Conservation (phyloP, 495 filamentous ascomycete species). For the Penicillium samsonianum region DNA sequence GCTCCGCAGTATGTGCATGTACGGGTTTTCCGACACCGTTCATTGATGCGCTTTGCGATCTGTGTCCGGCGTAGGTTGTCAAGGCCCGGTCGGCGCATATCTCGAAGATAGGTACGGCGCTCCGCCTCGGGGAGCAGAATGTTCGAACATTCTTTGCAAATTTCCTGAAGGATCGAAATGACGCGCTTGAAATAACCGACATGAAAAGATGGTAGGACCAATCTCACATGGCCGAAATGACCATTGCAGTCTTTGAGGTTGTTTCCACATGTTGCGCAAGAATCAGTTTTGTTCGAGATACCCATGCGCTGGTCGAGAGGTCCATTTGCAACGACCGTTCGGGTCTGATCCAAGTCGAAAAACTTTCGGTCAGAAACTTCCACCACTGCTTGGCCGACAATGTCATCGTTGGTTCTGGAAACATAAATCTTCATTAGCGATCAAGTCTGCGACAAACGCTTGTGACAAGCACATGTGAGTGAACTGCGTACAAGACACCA, state of each 20-base stretch:
- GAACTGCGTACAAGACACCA: slow-evolving; percentile 71
- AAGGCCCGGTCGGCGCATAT: slow-evolving; percentile 76
- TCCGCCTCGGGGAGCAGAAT: slow-evolving; percentile 79
- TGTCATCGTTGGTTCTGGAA: slow-evolving; percentile 79
- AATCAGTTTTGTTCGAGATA: slow-evolving; percentile 73
- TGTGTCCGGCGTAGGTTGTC: slow-evolving; percentile 79
- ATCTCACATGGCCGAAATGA: slow-evolving; percentile 89
- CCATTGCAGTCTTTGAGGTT: slow-evolving; percentile 80
- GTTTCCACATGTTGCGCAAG: slow-evolving; percentile 80
- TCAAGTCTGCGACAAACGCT: slow-evolving; percentile 14
- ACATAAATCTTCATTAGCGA: slow-evolving; percentile 28
- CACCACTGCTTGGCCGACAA: slow-evolving; percentile 88
- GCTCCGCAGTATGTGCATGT: slow-evolving; percentile 72
- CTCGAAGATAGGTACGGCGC: slow-evolving; percentile 67
- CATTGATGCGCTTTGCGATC: slow-evolving; percentile 83
- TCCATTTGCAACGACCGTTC: slow-evolving; percentile 73
- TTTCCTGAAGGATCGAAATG: slow-evolving; percentile 82
- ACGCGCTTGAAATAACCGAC: slow-evolving; percentile 93
- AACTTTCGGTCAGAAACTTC: slow-evolving; percentile 89
- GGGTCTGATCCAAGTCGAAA: slow-evolving; percentile 77
- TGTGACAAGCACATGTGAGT: slow-evolving; percentile 12
- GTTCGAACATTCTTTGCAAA: slow-evolving; percentile 76
- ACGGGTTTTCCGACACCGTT: slow-evolving; percentile 82
- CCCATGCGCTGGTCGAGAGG: slow-evolving; percentile 86
- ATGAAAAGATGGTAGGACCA: slow-evolving; percentile 90